A percentile compares a stretch with the other conserved stretches of the same genome.
These are phyloP conservation scores for Fusarium mundagurra DNA, from an alignment of 2,329 filamentous ascomycete genomes.

Conservation along the genomic window DNA sequence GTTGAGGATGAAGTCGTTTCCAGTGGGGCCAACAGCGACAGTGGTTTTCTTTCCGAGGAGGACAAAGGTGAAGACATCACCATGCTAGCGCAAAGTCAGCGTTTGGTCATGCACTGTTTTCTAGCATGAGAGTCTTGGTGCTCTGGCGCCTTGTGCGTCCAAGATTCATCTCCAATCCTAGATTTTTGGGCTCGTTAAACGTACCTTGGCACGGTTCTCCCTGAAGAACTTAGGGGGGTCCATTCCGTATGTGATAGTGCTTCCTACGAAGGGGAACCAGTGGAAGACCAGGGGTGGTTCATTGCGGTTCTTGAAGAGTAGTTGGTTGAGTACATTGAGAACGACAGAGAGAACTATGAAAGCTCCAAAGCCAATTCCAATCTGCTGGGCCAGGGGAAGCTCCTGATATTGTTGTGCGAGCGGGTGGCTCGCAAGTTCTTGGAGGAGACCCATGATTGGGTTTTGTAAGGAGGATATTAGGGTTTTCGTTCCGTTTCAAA, in stretches of 20 bases:
- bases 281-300: slow-evolving; percentile 85
- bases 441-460: slow-evolving; percentile 64
- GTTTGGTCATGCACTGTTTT: neutral
- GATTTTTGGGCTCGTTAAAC: slow-evolving; percentile 29
- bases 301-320: slow-evolving; percentile 83
- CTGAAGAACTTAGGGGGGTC: slow-evolving; percentile 90
- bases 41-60: slow-evolving; percentile 91
- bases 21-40: slow-evolving; percentile 81
- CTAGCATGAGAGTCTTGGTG: neutral
- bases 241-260: slow-evolving; percentile 93
- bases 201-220: slow-evolving; percentile 79
- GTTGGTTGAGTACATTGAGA: slow-evolving; percentile 82
- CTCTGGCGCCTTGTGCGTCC: neutral
- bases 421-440: slow-evolving; percentile 60
- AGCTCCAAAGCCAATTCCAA: slow-evolving; percentile 54
- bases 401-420: slow-evolving; percentile 60
- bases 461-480: neutral
- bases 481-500: slow-evolving; percentile 1
- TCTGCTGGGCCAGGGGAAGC: slow-evolving; percentile 59
- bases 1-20: slow-evolving; percentile 92
- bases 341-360: slow-evolving; percentile 68
- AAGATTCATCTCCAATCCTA: neutral
- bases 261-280: slow-evolving; percentile 85
- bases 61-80: slow-evolving; percentile 89
- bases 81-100: slow-evolving; percentile 66